Conservation (phyloP, 257 asterid genomes). For the Capsicum baccatum region DNA sequence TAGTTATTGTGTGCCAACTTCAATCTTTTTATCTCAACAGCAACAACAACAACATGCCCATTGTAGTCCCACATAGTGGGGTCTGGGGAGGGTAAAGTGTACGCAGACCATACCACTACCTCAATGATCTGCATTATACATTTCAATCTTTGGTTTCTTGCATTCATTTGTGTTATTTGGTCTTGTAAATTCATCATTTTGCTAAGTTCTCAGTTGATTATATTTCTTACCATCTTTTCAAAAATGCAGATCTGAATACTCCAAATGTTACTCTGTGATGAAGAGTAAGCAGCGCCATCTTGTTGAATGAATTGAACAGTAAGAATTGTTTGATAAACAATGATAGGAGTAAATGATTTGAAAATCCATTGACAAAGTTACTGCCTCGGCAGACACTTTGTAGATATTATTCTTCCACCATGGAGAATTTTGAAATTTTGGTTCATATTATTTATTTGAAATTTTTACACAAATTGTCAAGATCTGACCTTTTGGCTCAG, state of each 20-base stretch:
- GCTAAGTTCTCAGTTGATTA: neutral
- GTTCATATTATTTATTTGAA: neutral
- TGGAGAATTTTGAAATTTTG: neutral
- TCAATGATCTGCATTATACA: neutral
- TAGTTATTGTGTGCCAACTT: neutral
- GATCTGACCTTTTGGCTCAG: too few relatives aligned
- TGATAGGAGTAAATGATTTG: neutral
- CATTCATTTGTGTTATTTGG: neutral
- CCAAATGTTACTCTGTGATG: neutral
- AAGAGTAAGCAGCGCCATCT: neutral
- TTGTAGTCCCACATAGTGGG: too few relatives aligned
- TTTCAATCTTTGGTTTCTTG: neutral
- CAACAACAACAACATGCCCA: too few relatives aligned
- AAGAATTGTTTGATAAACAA: slow-evolving; percentile 5
- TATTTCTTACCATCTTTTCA: neutral
- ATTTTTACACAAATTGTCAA: too few relatives aligned
- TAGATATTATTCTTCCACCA: neutral
- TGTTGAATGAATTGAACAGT: neutral
- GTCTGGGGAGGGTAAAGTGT: too few relatives aligned
- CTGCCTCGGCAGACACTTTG: neutral
- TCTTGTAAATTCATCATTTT: neutral
- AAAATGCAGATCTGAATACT: neutral
- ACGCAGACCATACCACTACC: too few relatives aligned
- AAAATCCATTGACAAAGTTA: neutral
- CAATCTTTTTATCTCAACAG: neutral